Conservation (phyloP, 129 eudicot genomes). For the Arctium lappa region DNA sequence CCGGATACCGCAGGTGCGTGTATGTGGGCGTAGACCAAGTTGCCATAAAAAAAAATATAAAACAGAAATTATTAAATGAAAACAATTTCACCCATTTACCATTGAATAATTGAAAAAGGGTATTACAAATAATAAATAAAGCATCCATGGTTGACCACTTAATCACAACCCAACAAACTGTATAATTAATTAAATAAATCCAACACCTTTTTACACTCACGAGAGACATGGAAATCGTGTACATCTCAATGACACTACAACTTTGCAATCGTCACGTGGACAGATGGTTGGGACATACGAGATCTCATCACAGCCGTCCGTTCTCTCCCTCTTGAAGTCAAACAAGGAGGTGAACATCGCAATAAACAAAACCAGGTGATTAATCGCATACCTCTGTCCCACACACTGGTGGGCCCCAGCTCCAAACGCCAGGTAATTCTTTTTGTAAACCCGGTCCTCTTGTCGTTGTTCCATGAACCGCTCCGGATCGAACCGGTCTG, state of each 20-base stretch:
- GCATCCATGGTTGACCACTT: slow-evolving; percentile 24
- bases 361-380: slow-evolving; percentile 68
- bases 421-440: slow-evolving; percentile 71
- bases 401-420: slow-evolving; percentile 94
- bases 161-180: slow-evolving; percentile 18
- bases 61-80: background rate
- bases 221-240: slow-evolving; percentile 37
- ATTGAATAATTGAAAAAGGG: background rate
- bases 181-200: background rate
- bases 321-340: slow-evolving; percentile 58
- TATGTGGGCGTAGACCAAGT: too few species aligned
- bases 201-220: slow-evolving; percentile 19
- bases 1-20: too few species aligned
- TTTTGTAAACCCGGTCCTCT: slow-evolving; percentile 73
- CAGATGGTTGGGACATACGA: slow-evolving; percentile 77
- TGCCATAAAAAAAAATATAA: too few species aligned
- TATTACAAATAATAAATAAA: background rate
- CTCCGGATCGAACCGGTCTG: slow-evolving; percentile 86
- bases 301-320: slow-evolving; percentile 89
- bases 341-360: slow-evolving; percentile 75
- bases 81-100: background rate
- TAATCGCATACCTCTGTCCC: slow-evolving; percentile 87
- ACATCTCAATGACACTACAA: slow-evolving; percentile 49
- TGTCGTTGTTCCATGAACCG: slow-evolving; percentile 64
- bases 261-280: slow-evolving; percentile 84